These are phyloP conservation scores for Magnaporthiopsis rhizophila DNA, from an alignment of 2,329 filamentous ascomycete species.

Conservation along the genomic window DNA sequence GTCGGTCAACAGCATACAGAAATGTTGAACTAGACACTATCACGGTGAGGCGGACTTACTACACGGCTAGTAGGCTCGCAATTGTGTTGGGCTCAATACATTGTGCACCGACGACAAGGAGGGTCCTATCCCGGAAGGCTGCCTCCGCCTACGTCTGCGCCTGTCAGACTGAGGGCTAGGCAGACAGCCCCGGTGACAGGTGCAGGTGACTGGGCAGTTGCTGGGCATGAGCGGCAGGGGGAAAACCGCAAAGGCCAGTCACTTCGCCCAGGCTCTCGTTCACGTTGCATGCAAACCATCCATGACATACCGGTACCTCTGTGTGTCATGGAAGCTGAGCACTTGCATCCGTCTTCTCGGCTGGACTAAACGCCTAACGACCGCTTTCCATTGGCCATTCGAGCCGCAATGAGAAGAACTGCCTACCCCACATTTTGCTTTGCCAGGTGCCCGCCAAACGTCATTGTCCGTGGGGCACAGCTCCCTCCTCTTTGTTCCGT, in stretches of 20 bases:
- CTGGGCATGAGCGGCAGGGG: too few species aligned
- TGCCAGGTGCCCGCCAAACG: background rate
- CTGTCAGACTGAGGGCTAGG: background rate
- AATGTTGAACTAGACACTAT: background rate
- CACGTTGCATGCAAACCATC: background rate
- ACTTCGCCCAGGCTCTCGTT: too few species aligned
- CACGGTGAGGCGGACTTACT: background rate
- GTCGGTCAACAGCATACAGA: background rate
- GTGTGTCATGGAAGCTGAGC: too few species aligned
- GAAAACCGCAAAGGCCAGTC: background rate
- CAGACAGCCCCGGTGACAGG: background rate
- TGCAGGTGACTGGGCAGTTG: background rate
- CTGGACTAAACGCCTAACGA: background rate
- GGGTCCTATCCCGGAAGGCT: background rate
- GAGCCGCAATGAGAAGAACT: background rate
- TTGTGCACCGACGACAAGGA: background rate
- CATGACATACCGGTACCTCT: too few species aligned
- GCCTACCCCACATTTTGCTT: background rate
- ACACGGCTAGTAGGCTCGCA: too few species aligned
- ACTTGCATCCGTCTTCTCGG: background rate
- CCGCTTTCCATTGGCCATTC: background rate
- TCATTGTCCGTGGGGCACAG: background rate
- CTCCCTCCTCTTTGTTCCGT: background rate
- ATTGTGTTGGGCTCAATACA: background rate
- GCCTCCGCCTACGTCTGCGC: background rate